Evolutionary conservation across 2,329 filamentous ascomycete genomes (phyloP).

Genomic region (Aspergillus ruber): DNA sequence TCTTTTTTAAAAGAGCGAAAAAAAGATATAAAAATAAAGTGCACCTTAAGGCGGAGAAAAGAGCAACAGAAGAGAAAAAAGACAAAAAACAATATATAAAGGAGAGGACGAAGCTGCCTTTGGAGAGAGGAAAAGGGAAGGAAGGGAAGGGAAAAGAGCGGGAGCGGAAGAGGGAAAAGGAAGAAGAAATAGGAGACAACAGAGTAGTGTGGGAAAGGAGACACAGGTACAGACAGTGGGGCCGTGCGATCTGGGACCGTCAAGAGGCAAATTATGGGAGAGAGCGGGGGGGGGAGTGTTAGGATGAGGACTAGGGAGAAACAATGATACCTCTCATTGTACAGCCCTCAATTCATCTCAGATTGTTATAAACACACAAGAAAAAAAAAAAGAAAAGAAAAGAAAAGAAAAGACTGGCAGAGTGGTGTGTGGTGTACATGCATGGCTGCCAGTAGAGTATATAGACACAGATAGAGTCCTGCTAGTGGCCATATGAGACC

Average conservation of each 20-base stretch:
- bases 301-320: too few relatives aligned
- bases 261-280: constrained; percentile 12
- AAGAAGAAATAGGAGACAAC: background rate
- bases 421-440: too few relatives aligned
- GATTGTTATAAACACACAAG: too few relatives aligned
- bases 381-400: too few relatives aligned
- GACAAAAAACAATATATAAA: background rate
- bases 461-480: background rate
- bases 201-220: background rate
- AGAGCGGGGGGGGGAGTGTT: background rate
- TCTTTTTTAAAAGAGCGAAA: constrained; percentile 22
- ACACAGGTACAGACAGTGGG: constrained; percentile 7
- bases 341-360: too few relatives aligned
- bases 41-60: constrained; percentile 4
- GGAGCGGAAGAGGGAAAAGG: constrained; percentile 1
- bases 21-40: constrained; percentile 9
- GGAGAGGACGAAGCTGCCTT: background rate
- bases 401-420: too few relatives aligned
- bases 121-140: constrained; percentile 10
- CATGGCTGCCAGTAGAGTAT: background rate
- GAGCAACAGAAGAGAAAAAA: constrained; percentile 8
- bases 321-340: too few relatives aligned
- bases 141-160: constrained; percentile 7
- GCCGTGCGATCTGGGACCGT: constrained; percentile 14
- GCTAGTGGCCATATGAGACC: background rate